phyloP scores from a whole-genome alignment of 371 early-diverging fungal genomes.

The Syncephalastrum sp. region DNA sequence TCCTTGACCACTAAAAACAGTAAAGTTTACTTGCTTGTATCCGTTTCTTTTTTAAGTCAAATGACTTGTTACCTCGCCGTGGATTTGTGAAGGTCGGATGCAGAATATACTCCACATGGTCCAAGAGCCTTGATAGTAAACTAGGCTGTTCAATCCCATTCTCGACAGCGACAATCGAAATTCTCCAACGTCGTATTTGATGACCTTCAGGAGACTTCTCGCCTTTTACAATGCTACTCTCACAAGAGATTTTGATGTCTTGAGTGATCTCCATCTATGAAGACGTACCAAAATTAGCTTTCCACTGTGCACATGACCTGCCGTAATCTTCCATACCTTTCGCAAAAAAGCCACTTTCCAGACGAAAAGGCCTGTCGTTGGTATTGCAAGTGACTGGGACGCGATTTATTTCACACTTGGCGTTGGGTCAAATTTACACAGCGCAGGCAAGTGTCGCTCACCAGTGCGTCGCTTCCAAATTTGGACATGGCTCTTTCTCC shows the following conservation, averaged over 20 bases:
- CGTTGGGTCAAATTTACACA: too few relatives aligned
- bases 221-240: slow-evolving; percentile 34
- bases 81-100: slow-evolving; percentile 71
- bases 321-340: too few relatives aligned
- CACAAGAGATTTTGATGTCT: slow-evolving; percentile 40
- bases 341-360: too few relatives aligned
- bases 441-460: too few relatives aligned
- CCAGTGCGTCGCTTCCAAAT: too few relatives aligned
- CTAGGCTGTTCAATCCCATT: slow-evolving; percentile 49
- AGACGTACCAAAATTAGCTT: too few relatives aligned
- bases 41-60: neutral
- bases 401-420: too few relatives aligned
- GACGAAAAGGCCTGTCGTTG: too few relatives aligned
- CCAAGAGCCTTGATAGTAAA: slow-evolving; percentile 49
- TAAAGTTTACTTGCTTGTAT: neutral
- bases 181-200: slow-evolving; percentile 61
- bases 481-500: too few relatives aligned
- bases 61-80: slow-evolving; percentile 51
- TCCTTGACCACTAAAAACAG: slow-evolving; percentile 51
- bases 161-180: slow-evolving; percentile 48
- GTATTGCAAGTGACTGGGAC: too few relatives aligned
- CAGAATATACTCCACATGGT: slow-evolving; percentile 72
- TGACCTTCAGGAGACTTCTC: slow-evolving; percentile 41
- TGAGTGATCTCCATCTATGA: slow-evolving; percentile 22
- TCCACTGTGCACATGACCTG: too few relatives aligned